A percentile compares a stretch with the other conserved stretches of the same genome.
Conservation (phyloP, 2,329 filamentous ascomycete genomes). For the Coniochaeta sp. region DNA sequence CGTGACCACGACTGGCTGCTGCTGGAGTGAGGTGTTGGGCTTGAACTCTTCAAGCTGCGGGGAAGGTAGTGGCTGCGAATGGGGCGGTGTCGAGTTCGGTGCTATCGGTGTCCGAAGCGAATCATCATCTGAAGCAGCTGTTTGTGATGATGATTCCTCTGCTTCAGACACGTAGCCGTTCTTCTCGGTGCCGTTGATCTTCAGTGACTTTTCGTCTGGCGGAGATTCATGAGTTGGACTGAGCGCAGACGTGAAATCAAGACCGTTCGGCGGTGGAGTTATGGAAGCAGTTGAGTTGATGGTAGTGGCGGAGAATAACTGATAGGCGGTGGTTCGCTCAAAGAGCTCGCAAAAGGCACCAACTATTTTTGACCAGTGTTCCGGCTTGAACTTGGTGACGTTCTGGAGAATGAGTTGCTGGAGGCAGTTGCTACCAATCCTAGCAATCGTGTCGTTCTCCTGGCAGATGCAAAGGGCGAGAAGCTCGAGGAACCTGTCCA, state of each 20-base stretch:
- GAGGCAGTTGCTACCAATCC: slow-evolving; percentile 96
- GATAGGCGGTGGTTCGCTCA: slow-evolving; percentile 86
- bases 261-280: slow-evolving; percentile 44
- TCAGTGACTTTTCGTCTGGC: slow-evolving; percentile 48
- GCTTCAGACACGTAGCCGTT: slow-evolving; percentile 25
- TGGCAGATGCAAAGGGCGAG: slow-evolving; percentile 95
- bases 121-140: slow-evolving; percentile 24
- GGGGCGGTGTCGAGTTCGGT: slow-evolving; percentile 11
- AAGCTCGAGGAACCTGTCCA: slow-evolving; percentile 92
- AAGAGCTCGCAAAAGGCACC: slow-evolving; percentile 95
- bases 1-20: slow-evolving; percentile 87
- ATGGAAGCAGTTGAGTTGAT: slow-evolving; percentile 45
- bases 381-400: slow-evolving; percentile 78
- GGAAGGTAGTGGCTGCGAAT: slow-evolving; percentile 24
- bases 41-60: slow-evolving; percentile 78
- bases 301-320: slow-evolving; percentile 81
- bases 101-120: slow-evolving; percentile 21
- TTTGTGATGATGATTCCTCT: slow-evolving; percentile 14
- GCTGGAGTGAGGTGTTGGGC: slow-evolving; percentile 67
- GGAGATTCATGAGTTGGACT: slow-evolving; percentile 31
- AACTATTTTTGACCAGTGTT: slow-evolving; percentile 93
- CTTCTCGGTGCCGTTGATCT: slow-evolving; percentile 48
- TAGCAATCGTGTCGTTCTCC: slow-evolving; percentile 95
- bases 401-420: slow-evolving; percentile 97
- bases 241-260: slow-evolving; percentile 39